These are phyloP conservation scores for Psilocybe subaeruginosa DNA, from an alignment of 768 basidiomycete species.

Conservation along the genomic window DNA sequence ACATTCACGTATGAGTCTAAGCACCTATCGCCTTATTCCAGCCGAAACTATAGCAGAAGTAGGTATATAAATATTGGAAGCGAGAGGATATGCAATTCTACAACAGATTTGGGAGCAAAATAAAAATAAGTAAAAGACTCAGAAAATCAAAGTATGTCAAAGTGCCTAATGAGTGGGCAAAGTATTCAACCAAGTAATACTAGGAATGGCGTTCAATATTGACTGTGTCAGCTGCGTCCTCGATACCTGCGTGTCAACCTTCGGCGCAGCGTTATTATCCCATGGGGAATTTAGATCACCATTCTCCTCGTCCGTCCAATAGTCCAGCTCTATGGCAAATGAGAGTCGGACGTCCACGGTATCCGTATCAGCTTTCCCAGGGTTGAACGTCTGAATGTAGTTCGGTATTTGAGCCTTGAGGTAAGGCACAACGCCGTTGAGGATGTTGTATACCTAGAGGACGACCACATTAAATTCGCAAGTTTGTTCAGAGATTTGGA, in stretches of 20 bases:
- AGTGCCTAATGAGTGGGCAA: constrained; percentile 6
- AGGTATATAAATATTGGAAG: too few species aligned
- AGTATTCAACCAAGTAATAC: constrained; percentile 10
- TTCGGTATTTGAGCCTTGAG: constrained; percentile 1
- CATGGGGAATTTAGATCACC: constrained; percentile 1
- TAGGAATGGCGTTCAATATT: constrained; percentile 8
- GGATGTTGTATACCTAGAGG: constrained; percentile 7
- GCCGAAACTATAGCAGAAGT: too few species aligned
- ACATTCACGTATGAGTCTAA: too few species aligned
- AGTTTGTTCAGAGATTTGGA: background rate
- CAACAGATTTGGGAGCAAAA: background rate
- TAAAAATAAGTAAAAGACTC: background rate
- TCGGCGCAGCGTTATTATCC: constrained; percentile 4
- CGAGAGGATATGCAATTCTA: background rate
- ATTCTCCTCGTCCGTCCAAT: constrained; percentile 4
- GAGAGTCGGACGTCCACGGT: constrained; percentile 6
- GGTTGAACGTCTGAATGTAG: constrained; percentile 5
- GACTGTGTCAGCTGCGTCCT: background rate
- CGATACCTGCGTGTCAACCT: constrained; percentile 5
- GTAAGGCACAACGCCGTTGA: constrained; percentile 5
- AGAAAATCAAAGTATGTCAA: background rate
- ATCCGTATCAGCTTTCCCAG: background rate
- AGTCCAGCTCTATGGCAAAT: constrained; percentile 3
- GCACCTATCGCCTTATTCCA: too few species aligned
- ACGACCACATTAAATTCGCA: background rate